Evolutionary conservation across 768 basidiomycete genomes (phyloP), one percentile per base, ranked within the genome.

Genomic region (Termitomyces sp.): DNA sequence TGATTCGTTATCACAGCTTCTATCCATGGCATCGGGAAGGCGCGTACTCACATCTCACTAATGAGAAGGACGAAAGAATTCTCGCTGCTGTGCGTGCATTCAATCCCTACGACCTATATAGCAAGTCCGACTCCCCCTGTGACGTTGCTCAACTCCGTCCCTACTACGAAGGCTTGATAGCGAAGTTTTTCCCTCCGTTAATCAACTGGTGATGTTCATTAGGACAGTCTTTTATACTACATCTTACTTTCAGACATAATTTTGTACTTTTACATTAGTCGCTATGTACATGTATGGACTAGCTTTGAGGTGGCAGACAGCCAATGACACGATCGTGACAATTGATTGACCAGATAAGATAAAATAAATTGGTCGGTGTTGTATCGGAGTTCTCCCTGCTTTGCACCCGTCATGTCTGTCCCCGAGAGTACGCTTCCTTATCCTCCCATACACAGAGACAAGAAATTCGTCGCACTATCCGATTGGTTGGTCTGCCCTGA

Each of bases 1-100:
- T 96, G 93, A 92, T 96, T 67, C 85, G 94, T 33, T 96, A 92
- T 69, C 94, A 95, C 74, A 91, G 88, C 65, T 96, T 95, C 79
- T 96, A 95, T 74, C 93, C 94, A 28, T 94, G 92, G 93, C 94
- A 96, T 71, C 81, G 93, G 44, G 94, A 94, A 67, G 80, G 80
- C 55, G 94, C 93, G 0, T 96, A 96, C 74, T 68, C 70, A 22
- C 87, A 94, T 67, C 82, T 96, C 48, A 86, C 83, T 61, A 86
- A 86, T 68, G 87, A 87, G 18, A 84, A 85, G 54, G 90, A 92
- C 69, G 62, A 71, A 57, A 73, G 74, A 54, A 76, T 82, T 20
- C 81, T 92, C 33, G 82, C 78, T 41, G 92, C 92, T 16, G 92
- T 92, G 30, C 80, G 81, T 46, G 87, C 87, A 0, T 96, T 96